phyloP scores from a whole-genome alignment of 345 rosid genomes.

The Salix suchowensis region DNA sequence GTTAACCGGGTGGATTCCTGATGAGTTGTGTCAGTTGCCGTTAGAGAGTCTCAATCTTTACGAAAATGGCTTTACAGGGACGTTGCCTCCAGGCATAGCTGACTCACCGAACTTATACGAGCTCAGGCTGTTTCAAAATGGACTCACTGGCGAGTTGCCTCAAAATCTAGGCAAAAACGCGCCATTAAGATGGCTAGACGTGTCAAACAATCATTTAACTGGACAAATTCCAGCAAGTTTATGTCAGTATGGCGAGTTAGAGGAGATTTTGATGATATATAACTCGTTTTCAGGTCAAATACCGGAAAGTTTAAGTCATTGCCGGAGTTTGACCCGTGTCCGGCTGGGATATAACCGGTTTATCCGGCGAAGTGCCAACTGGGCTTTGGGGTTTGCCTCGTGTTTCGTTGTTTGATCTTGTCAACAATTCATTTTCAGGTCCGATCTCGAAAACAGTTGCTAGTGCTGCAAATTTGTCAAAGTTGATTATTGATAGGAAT shows the following conservation, averaged over 20 bases:
- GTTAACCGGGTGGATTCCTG: slow-evolving; percentile 65
- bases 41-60: slow-evolving; percentile 85
- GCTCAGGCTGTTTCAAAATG: slow-evolving; percentile 68
- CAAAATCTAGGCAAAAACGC: slow-evolving; percentile 63
- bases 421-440: slow-evolving; percentile 62
- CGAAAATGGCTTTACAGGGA: slow-evolving; percentile 66
- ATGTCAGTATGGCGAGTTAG: slow-evolving; percentile 60
- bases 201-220: slow-evolving; percentile 60
- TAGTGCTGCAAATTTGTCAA: slow-evolving; percentile 60
- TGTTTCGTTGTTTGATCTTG: slow-evolving; percentile 65
- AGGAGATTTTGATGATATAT: slow-evolving; percentile 63
- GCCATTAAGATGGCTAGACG: slow-evolving; percentile 72
- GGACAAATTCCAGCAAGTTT: slow-evolving; percentile 62
- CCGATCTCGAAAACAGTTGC: slow-evolving; percentile 52
- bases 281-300: slow-evolving; percentile 67
- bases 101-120: slow-evolving; percentile 73
- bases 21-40: slow-evolving; percentile 63
- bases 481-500: slow-evolving; percentile 56
- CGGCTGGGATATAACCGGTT: slow-evolving; percentile 64
- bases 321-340: slow-evolving; percentile 65
- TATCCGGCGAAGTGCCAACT: slow-evolving; percentile 69
- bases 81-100: slow-evolving; percentile 56
- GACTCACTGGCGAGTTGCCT: slow-evolving; percentile 63
- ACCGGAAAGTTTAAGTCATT: slow-evolving; percentile 53
- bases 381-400: slow-evolving; percentile 90